Evolutionary conservation across 345 rosid genomes (phyloP).

Genomic region (Gossypium sturtianum): DNA sequence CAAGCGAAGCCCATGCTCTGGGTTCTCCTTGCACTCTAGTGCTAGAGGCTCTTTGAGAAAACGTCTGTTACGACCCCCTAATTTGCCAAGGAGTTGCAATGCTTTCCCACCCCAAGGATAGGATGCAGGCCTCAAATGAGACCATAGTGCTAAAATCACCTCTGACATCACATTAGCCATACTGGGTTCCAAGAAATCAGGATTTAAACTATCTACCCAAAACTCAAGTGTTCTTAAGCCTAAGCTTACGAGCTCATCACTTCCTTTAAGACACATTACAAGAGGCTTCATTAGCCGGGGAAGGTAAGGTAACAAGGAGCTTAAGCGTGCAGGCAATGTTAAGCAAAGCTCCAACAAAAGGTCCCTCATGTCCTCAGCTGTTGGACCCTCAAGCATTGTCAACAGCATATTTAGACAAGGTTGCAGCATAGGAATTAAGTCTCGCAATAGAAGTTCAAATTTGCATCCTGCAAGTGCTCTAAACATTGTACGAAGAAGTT

Average conservation of each 20-base stretch:
- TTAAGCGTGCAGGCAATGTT: constrained; percentile 93
- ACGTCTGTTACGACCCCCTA: constrained; percentile 96
- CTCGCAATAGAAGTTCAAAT: constrained; percentile 80
- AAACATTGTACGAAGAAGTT: constrained; percentile 85
- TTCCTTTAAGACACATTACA: constrained; percentile 78
- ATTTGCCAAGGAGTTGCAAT: constrained; percentile 90
- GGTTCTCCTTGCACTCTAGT: constrained; percentile 97
- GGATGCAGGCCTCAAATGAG: constrained; percentile 88
- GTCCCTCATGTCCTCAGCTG: constrained; percentile 92
- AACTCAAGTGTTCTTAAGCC: constrained; percentile 95
- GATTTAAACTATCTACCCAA: constrained; percentile 99
- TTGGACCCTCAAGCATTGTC: constrained; percentile 95
- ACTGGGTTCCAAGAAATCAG: constrained; percentile 95
- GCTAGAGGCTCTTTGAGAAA: constrained; percentile 96
- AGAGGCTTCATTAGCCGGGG: constrained; percentile 95
- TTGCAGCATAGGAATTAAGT: constrained; percentile 76
- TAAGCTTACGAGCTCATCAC: constrained; percentile 80
- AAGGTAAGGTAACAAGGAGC: constrained; percentile 88
- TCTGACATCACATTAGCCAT: constrained; percentile 97
- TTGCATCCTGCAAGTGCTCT: constrained; percentile 90
- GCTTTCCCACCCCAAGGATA: constrained; percentile 94
- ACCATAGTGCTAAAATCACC: constrained; percentile 96
- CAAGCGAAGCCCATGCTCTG: constrained; percentile 95
- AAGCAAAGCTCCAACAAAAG: constrained; percentile 89
- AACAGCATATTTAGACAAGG: constrained; percentile 90